Percentiles rank a stretch among this genome's conserved stretches.
Conservation (phyloP, 805 yeast species). For the Wickerhamomyces bovis region DNA sequence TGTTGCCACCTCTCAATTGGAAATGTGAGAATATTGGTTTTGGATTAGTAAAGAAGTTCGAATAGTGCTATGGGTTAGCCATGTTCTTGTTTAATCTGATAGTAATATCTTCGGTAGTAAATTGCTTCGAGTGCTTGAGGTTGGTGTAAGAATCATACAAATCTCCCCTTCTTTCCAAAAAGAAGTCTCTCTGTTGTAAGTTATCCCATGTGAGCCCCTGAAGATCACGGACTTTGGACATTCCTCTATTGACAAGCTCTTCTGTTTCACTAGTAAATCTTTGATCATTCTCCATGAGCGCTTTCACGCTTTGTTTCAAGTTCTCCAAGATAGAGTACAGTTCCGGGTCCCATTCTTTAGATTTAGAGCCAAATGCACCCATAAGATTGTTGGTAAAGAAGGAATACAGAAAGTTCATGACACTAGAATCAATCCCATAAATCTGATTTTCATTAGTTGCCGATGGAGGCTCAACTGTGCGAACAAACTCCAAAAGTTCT, state of each 20-base stretch:
- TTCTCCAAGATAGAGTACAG: slow-evolving; percentile 1
- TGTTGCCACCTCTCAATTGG: slow-evolving; percentile 43
- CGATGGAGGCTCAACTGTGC: neutral
- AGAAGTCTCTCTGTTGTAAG: slow-evolving; percentile 14
- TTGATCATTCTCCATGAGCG: neutral
- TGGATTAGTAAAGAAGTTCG: slow-evolving; percentile 33
- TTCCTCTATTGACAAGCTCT: neutral
- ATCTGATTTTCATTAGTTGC: slow-evolving; percentile 3
- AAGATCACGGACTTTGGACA: slow-evolving; percentile 12
- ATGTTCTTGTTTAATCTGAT: slow-evolving; percentile 2
- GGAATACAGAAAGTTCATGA: slow-evolving; percentile 4
- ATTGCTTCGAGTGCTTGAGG: slow-evolving; percentile 18
- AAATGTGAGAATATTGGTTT: slow-evolving; percentile 49
- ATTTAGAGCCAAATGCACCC: neutral
- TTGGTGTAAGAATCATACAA: slow-evolving; percentile 23
- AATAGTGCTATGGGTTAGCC: slow-evolving; percentile 18
- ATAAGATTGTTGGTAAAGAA: neutral
- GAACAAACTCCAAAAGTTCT: neutral
- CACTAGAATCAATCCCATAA: slow-evolving; percentile 5
- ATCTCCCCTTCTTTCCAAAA: slow-evolving; percentile 18
- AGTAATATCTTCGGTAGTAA: slow-evolving; percentile 13
- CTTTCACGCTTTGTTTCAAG: slow-evolving; percentile 2
- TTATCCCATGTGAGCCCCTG: slow-evolving; percentile 28
- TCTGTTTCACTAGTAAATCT: neutral
- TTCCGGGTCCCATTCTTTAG: neutral